Evolutionary conservation across 2,329 filamentous ascomycete genomes (phyloP).

Genomic region (Pseudonectria foliicola): DNA sequence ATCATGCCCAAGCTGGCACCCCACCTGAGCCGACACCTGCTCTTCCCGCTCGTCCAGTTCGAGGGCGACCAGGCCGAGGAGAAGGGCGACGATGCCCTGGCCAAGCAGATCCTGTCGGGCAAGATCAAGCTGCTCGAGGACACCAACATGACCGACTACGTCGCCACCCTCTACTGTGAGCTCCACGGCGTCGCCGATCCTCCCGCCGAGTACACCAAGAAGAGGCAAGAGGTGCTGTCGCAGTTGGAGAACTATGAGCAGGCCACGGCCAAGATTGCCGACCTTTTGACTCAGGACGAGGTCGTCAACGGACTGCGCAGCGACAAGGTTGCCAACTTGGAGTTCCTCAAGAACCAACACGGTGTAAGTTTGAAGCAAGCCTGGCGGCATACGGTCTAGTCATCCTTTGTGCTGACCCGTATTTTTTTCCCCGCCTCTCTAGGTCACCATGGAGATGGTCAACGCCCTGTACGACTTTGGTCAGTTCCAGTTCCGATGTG

Average conservation of each 20-base stretch:
- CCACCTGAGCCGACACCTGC: conserved; percentile 89
- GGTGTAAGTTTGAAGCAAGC: conserved; percentile 50
- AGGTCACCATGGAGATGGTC: conserved; percentile 91
- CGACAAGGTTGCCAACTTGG: conserved; percentile 98
- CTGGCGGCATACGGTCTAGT: conserved; percentile 1
- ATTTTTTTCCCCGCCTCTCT: too few relatives aligned
- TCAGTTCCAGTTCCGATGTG: conserved; percentile 96
- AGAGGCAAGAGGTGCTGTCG: conserved; percentile 81
- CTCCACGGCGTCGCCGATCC: conserved; percentile 72
- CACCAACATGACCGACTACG: conserved; percentile 99
- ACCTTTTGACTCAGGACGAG: conserved; percentile 78
- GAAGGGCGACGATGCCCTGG: conserved; percentile 50
- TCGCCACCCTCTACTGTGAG: conserved; percentile 84
- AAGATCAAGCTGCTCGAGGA: conserved; percentile 93
- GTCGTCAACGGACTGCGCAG: conserved; percentile 86
- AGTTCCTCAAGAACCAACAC: conserved; percentile 94
- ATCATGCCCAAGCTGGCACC: conserved; percentile 84
- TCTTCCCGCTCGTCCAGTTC: conserved; percentile 95
- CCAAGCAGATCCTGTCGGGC: conserved; percentile 68
- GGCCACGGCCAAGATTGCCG: conserved; percentile 81
- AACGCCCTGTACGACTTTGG: conserved; percentile 93
- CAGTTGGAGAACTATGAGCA: conserved; percentile 78
- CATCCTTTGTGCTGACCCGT: conserved; percentile 9
- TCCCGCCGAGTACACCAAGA: conserved; percentile 79
- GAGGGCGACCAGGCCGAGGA: conserved; percentile 75